Evolutionary conservation across 2,329 filamentous ascomycete genomes (phyloP).

Genomic region (Apiospora marii): DNA sequence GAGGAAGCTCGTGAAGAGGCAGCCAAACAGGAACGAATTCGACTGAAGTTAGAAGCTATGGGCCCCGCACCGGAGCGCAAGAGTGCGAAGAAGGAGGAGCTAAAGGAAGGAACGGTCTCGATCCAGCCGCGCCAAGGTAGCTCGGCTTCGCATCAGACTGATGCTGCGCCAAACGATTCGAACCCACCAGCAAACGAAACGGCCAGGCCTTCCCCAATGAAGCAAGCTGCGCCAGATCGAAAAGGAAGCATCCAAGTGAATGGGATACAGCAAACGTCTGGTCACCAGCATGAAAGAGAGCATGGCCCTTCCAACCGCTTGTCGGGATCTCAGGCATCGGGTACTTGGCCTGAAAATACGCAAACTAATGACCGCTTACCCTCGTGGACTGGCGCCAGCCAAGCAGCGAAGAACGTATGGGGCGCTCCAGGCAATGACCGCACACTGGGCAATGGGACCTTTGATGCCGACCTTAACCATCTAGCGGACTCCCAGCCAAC

Average conservation of each 20-base stretch:
- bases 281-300: slow-evolving; percentile 30
- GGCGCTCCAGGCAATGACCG: slow-evolving; percentile 75
- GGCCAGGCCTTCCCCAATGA: neutral
- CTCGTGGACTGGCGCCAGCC: slow-evolving; percentile 57
- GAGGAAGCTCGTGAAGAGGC: slow-evolving; percentile 77
- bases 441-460: slow-evolving; percentile 80
- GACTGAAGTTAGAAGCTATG: slow-evolving; percentile 75
- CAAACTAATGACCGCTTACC: slow-evolving; percentile 53
- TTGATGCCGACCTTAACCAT: slow-evolving; percentile 67
- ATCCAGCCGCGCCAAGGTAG: slow-evolving; percentile 29
- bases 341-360: slow-evolving; percentile 36
- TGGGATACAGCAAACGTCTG: slow-evolving; percentile 46
- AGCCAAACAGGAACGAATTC: slow-evolving; percentile 74
- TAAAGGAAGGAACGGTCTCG: slow-evolving; percentile 41
- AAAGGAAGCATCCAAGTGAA: slow-evolving; percentile 34
- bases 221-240: slow-evolving; percentile 6
- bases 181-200: neutral
- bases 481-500: slow-evolving; percentile 51
- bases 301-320: neutral
- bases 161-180: neutral
- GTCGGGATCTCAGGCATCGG: slow-evolving; percentile 41
- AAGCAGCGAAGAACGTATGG: slow-evolving; percentile 71
- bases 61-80: slow-evolving; percentile 70
- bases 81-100: slow-evolving; percentile 63
- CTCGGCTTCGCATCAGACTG: slow-evolving; percentile 1